Conservation (phyloP, 495 filamentous ascomycete species). For the Schizothecium vesticola region DNA sequence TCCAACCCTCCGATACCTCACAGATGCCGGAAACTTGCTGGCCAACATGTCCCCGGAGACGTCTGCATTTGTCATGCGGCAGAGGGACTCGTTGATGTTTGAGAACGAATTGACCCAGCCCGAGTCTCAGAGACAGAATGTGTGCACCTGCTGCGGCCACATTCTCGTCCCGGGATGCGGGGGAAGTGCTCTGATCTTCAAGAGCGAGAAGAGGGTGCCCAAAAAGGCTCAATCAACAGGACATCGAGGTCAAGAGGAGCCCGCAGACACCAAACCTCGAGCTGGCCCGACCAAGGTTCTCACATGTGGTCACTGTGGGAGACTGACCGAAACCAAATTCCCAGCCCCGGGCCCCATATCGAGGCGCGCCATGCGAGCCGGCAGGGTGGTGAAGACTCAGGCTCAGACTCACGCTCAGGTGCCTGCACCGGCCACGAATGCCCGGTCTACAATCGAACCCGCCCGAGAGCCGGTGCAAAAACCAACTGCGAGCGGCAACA, state of each 20-base stretch:
- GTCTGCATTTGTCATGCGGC: constrained; percentile 46
- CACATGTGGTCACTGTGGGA: constrained; percentile 40
- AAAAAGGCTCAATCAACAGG: constrained; percentile 10
- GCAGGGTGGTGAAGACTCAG: neutral
- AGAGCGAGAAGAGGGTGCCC: constrained; percentile 19
- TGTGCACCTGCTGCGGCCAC: constrained; percentile 48
- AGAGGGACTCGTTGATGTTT: constrained; percentile 37
- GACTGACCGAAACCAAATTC: constrained; percentile 35
- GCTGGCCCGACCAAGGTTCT: constrained; percentile 34
- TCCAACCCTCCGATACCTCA: constrained; percentile 36
- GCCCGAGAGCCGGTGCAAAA: constrained; percentile 9
- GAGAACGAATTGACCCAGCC: constrained; percentile 36
- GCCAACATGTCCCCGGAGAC: constrained; percentile 40
- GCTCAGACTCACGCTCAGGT: neutral
- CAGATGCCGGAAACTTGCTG: constrained; percentile 48
- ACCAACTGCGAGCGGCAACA: constrained; percentile 40
- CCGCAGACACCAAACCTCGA: constrained; percentile 5
- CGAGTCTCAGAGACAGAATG: constrained; percentile 41
- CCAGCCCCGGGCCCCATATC: constrained; percentile 28
- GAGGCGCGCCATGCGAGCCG: constrained; percentile 18
- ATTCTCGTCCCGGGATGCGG: constrained; percentile 44
- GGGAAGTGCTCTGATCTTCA: constrained; percentile 30
- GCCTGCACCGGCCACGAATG: neutral
- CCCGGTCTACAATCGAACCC: constrained; percentile 1
- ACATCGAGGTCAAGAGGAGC: constrained; percentile 10